These are phyloP conservation scores for Candida easanensis DNA, from an alignment of 805 yeast genomes.

Conservation along the genomic window DNA sequence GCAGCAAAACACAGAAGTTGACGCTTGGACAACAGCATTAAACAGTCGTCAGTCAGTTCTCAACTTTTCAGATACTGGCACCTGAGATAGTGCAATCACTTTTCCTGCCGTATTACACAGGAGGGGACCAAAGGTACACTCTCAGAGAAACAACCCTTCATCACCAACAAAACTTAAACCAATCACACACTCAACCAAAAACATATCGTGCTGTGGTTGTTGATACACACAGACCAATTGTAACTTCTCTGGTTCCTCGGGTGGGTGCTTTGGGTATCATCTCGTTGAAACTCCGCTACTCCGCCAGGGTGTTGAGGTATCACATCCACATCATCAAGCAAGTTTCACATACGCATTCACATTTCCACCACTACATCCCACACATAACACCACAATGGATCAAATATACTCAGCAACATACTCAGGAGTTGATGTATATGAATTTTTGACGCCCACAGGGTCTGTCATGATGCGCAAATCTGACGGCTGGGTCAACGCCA, in stretches of 20 bases:
- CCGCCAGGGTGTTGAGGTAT: not conserved
- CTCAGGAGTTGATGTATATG: conserved; percentile 82
- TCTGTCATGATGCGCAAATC: conserved; percentile 76
- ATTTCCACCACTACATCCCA: not conserved
- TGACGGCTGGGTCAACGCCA: conserved; percentile 90
- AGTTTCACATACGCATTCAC: not conserved
- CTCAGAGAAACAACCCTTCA: not conserved
- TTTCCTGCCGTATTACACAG: too few relatives aligned
- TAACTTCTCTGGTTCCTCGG: too few relatives aligned
- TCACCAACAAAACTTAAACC: not conserved
- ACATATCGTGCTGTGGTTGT: too few relatives aligned
- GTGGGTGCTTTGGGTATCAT: too few relatives aligned
- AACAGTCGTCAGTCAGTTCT: too few relatives aligned
- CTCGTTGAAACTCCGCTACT: too few relatives aligned
- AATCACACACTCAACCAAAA: too few relatives aligned
- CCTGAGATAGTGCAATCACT: too few relatives aligned
- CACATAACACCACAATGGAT: conserved; percentile 14
- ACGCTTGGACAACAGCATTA: not conserved
- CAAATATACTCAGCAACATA: conserved; percentile 73
- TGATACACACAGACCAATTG: too few relatives aligned
- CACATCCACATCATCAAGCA: not conserved
- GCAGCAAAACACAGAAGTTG: not conserved
- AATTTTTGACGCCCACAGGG: conserved; percentile 61
- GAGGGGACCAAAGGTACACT: not conserved
- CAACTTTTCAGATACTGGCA: too few relatives aligned